These are phyloP conservation scores for Myriosclerotinia scirpicola DNA, from an alignment of 2,329 filamentous ascomycete species.

Conservation along the genomic window DNA sequence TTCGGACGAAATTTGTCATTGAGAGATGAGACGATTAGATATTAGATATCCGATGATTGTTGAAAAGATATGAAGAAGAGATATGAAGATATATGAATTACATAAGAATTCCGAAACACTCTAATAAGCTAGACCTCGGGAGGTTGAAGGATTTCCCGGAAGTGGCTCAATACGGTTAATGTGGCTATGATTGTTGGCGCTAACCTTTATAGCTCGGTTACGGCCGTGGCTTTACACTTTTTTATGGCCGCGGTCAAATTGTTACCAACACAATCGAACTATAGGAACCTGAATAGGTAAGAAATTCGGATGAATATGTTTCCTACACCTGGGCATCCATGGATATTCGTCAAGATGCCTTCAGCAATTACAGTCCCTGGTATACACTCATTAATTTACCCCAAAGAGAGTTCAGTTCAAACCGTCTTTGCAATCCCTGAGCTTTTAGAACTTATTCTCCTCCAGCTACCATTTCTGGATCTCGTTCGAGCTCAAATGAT, in stretches of 20 bases:
- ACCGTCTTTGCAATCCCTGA: conserved; percentile 20
- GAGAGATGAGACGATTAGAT: too few species aligned
- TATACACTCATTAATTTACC: background rate
- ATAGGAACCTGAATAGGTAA: background rate
- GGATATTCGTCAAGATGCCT: background rate
- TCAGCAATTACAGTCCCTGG: background rate
- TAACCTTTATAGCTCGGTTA: background rate
- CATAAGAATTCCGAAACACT: too few species aligned
- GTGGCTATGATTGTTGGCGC: background rate
- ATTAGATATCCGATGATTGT: too few species aligned
- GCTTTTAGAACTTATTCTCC: conserved; percentile 20
- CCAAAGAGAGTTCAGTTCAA: background rate
- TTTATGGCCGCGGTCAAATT: background rate
- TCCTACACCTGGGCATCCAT: too few species aligned
- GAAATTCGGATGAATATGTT: background rate
- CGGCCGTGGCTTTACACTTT: background rate
- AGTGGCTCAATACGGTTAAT: too few species aligned
- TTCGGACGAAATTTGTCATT: too few species aligned
- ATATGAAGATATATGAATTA: too few species aligned
- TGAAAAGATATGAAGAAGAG: too few species aligned
- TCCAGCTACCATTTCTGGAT: conserved; percentile 18
- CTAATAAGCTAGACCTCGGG: too few species aligned
- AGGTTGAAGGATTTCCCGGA: too few species aligned
- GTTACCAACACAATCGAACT: conserved; percentile 3
- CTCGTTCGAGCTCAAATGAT: conserved; percentile 23